A percentile compares a stretch with the other conserved stretches of the same genome.
Conservation (phyloP, 495 filamentous ascomycete species). For the Glonium stellatum region DNA sequence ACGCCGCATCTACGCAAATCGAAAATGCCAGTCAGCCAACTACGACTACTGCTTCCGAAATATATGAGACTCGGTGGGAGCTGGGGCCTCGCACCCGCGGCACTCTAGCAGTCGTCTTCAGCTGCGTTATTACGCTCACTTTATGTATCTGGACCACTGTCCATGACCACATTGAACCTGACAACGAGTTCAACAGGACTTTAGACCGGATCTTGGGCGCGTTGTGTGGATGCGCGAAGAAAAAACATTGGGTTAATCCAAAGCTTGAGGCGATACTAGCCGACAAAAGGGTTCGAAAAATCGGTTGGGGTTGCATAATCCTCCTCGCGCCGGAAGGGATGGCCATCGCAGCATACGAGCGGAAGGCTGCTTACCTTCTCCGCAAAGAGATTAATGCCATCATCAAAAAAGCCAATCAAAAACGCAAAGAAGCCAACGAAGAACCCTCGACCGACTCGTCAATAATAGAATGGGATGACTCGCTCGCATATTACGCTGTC, state of each 20-base stretch:
- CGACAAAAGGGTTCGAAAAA: not conserved
- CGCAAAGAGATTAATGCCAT: too few species aligned
- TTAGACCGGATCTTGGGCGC: constrained; percentile 2
- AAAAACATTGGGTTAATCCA: not conserved
- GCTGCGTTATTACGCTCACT: constrained; percentile 6
- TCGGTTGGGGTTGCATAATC: not conserved
- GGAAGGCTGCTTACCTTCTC: too few species aligned
- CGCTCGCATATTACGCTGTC: too few species aligned
- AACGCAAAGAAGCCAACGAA: too few species aligned
- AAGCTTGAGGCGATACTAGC: not conserved
- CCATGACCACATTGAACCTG: constrained; percentile 7
- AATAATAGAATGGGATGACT: too few species aligned
- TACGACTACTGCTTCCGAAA: too few species aligned
- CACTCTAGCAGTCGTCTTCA: constrained; percentile 6
- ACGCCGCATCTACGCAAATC: too few species aligned
- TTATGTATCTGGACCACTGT: constrained; percentile 10
- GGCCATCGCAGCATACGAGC: too few species aligned
- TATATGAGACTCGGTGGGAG: too few species aligned
- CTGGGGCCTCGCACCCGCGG: not conserved
- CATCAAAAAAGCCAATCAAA: too few species aligned
- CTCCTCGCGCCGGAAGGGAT: not conserved
- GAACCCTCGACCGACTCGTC: too few species aligned
- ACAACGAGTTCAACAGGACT: constrained; percentile 3
- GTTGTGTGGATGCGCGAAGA: not conserved
- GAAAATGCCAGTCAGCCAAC: too few species aligned